Percentiles rank a stretch among this genome's conserved stretches.
Conservation (phyloP, 208 protist genomes). For the Angomonas ambiguus region DNA sequence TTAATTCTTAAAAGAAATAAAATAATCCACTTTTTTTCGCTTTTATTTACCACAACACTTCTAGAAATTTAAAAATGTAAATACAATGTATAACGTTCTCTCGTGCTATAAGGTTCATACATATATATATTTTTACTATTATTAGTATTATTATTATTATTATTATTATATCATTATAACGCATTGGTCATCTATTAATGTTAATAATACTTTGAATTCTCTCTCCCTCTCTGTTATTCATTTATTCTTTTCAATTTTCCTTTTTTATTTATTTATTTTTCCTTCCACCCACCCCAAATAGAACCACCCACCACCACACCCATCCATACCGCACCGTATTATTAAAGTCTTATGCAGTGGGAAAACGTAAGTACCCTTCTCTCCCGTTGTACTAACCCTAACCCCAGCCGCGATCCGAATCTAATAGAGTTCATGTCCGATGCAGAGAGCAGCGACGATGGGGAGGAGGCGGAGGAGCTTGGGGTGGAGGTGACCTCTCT, state of each 20-base stretch:
- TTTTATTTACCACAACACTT: background rate
- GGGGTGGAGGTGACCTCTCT: conserved; percentile 16
- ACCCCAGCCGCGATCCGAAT: background rate
- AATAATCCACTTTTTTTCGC: background rate
- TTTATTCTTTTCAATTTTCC: conserved; percentile 19
- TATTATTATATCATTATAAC: background rate
- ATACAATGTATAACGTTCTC: background rate
- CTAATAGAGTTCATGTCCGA: background rate
- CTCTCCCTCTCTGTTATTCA: conserved; percentile 14
- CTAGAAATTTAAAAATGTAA: background rate
- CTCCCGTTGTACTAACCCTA: background rate
- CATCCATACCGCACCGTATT: background rate
- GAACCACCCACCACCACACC: background rate
- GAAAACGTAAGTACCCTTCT: background rate
- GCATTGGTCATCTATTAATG: background rate
- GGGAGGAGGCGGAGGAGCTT: conserved; percentile 13
- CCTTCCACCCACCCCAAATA: background rate
- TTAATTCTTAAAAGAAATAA: conserved; percentile 6
- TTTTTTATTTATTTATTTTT: conserved; percentile 11
- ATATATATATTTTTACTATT: conserved; percentile 8
- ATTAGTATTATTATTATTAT: background rate
- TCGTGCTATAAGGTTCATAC: background rate
- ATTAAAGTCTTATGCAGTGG: background rate
- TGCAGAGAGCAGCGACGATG: background rate
- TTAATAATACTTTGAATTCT: background rate